Percentiles rank a stretch among this genome's conserved stretches.
Conservation (phyloP, 345 rosid genomes). For the Heritiera fomes region DNA sequence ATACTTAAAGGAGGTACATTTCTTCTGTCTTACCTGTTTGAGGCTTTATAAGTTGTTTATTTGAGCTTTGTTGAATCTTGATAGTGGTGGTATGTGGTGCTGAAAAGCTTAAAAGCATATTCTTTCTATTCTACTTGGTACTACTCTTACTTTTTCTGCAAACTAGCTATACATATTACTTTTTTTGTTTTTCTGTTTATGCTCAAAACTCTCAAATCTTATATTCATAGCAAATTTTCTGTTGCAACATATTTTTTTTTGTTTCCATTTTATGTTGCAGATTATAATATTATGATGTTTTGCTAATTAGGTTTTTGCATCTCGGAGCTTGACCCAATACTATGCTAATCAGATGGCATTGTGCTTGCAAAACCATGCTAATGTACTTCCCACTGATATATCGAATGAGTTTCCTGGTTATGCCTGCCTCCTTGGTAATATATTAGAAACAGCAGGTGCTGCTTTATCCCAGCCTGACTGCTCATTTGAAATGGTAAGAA, state of each 20-base stretch:
- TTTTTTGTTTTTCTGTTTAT: neutral
- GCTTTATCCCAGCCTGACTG: conserved; percentile 75
- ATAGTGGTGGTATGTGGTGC: neutral
- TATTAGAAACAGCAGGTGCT: conserved; percentile 78
- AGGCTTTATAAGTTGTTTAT: neutral
- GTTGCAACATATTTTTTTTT: neutral
- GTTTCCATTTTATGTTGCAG: conserved; percentile 6
- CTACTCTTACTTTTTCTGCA: neutral
- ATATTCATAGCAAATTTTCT: neutral
- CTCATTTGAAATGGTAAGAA: conserved; percentile 78
- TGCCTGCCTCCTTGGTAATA: conserved; percentile 93
- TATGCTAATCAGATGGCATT: conserved; percentile 80
- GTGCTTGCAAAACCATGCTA: conserved; percentile 55
- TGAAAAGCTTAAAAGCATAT: conserved; percentile 5
- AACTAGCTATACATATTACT: neutral
- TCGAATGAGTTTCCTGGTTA: conserved; percentile 64
- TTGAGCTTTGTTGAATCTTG: neutral
- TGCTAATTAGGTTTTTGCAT: conserved; percentile 65
- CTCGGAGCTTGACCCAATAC: conserved; percentile 58
- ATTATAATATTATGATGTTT: conserved; percentile 31
- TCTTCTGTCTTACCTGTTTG: conserved; percentile 12
- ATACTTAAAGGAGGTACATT: conserved; percentile 65
- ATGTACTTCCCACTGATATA: conserved; percentile 64
- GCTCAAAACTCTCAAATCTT: neutral
- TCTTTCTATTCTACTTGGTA: neutral